phyloP scores from a whole-genome alignment of 305 asterid genomes.

The Rubia occidens region DNA sequence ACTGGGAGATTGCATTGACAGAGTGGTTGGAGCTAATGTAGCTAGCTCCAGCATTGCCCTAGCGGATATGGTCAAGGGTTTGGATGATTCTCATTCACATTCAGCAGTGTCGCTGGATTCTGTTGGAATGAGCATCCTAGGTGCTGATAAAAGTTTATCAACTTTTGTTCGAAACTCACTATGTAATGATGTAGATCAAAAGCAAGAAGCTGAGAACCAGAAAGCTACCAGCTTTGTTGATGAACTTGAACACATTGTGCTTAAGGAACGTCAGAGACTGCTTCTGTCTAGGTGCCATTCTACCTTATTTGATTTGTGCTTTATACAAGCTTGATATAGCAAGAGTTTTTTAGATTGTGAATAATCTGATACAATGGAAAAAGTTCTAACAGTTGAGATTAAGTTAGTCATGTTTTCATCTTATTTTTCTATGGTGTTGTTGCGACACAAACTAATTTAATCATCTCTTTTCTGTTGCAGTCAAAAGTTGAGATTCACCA shows the following conservation, averaged over 20 bases:
- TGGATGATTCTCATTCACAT: constrained; percentile 4
- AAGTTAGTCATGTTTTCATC: neutral
- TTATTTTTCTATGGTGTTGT: neutral
- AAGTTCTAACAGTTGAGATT: neutral
- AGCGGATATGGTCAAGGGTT: constrained; percentile 22
- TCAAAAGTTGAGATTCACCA: constrained; percentile 2
- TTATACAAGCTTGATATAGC: neutral
- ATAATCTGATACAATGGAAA: neutral
- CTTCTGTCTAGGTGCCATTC: constrained; percentile 43
- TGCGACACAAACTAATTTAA: neutral
- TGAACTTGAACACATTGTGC: constrained; percentile 52
- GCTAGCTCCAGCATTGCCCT: constrained; percentile 11
- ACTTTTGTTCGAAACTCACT: constrained; percentile 19
- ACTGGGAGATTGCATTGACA: constrained; percentile 18
- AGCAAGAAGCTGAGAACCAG: constrained; percentile 28
- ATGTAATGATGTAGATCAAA: constrained; percentile 17
- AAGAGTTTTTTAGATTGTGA: neutral
- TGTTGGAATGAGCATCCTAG: neutral
- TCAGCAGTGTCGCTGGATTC: neutral
- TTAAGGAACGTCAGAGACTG: constrained; percentile 46
- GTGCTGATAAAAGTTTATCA: constrained; percentile 12
- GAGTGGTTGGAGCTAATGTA: constrained; percentile 20
- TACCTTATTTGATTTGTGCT: constrained; percentile 3
- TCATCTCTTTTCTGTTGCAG: constrained; percentile 12
- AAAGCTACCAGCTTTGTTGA: constrained; percentile 28